Conservation (phyloP, 225 moss, liverwort and hornwort genomes). For the Straminergon stramineum region DNA sequence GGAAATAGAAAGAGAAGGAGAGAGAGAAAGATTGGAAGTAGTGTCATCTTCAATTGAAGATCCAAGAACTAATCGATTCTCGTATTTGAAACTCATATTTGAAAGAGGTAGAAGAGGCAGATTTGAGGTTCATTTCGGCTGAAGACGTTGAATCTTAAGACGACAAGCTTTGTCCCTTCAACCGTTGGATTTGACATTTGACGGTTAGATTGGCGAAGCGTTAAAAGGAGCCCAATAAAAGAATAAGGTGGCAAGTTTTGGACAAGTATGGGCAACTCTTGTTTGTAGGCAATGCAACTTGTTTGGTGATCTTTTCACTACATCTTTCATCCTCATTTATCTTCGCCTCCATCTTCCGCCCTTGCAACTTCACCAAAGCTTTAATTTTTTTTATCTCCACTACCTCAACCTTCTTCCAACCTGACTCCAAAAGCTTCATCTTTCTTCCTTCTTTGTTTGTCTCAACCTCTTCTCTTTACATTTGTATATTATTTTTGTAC, state of each 20-base stretch:
- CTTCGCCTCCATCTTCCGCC: not conserved
- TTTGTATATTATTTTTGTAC: not conserved
- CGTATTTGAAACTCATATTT: not conserved
- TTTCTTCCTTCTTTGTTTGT: fast-evolving
- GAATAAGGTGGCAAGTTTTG: not conserved
- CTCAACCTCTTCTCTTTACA: fast-evolving
- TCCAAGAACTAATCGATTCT: not conserved
- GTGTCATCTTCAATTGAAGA: not conserved
- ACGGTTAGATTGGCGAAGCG: not conserved
- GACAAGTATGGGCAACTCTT: not conserved
- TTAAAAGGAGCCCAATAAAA: too few species aligned
- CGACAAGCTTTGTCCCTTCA: not conserved
- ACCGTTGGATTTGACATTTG: not conserved
- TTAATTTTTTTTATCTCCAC: not conserved
- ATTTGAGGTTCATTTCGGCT: not conserved
- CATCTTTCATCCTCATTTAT: not conserved
- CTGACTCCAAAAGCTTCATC: not conserved
- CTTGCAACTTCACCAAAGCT: not conserved
- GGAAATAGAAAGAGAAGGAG: not conserved
- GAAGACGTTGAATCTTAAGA: not conserved
- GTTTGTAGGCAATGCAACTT: not conserved
- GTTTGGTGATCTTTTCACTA: not conserved
- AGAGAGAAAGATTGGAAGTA: too few species aligned
- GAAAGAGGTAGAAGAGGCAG: not conserved
- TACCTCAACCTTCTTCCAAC: not conserved